phyloP scores from a whole-genome alignment of 768 basidiomycete genomes.

The Podaxis rugospora region DNA sequence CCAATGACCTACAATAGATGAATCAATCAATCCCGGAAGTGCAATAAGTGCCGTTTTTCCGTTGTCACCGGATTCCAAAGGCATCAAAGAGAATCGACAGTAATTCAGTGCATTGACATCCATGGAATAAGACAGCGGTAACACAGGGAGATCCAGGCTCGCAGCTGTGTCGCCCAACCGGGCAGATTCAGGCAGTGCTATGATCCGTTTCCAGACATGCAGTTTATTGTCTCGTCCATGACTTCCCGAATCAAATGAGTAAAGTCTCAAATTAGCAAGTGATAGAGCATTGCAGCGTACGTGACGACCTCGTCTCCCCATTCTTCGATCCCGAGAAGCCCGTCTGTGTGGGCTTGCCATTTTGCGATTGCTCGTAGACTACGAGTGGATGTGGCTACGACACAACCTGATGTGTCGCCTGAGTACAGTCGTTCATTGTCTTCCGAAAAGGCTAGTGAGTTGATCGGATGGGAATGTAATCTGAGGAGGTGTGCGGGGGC shows the following conservation, averaged over 20 bases:
- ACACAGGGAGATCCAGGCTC: conserved; percentile 41
- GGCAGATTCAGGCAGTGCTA: conserved; percentile 36
- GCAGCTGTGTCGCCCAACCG: conserved; percentile 57
- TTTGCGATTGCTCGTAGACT: conserved; percentile 66
- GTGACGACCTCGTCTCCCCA: conserved; percentile 66
- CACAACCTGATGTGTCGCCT: conserved; percentile 76
- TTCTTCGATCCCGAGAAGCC: conserved; percentile 77
- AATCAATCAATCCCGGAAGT: conserved; percentile 86
- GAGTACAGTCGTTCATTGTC: conserved; percentile 84
- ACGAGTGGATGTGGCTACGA: conserved; percentile 71
- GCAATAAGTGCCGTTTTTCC: conserved; percentile 55
- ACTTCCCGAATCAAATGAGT: conserved; percentile 30
- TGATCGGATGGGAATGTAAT: conserved; percentile 62
- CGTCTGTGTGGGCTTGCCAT: conserved; percentile 79
- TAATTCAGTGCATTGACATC: conserved; percentile 94
- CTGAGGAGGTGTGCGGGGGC: conserved; percentile 75
- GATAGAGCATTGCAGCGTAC: conserved; percentile 42
- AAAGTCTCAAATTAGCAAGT: background rate
- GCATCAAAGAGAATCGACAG: conserved; percentile 79
- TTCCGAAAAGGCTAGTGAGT: conserved; percentile 54
- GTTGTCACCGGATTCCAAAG: conserved; percentile 4
- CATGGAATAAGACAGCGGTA: conserved; percentile 59
- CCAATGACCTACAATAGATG: conserved; percentile 55
- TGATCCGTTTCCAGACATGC: conserved; percentile 62
- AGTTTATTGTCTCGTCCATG: conserved; percentile 87